These are phyloP conservation scores for Phytophthora ramorum DNA, from an alignment of 352 stramenopile genomes.

Conservation along the genomic window DNA sequence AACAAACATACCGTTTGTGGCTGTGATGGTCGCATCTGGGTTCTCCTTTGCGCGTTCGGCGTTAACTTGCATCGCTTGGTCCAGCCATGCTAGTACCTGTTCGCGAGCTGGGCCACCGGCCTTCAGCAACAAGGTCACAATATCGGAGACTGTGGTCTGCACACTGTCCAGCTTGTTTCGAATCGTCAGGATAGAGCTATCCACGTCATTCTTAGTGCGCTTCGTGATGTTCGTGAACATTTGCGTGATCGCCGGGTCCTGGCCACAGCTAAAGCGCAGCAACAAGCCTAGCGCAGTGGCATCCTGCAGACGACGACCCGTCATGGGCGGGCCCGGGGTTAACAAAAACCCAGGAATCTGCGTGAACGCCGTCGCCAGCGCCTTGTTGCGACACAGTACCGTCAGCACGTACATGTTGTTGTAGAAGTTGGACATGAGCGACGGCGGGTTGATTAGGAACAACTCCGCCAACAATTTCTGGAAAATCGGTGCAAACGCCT, in stretches of 20 bases:
- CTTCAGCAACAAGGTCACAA: slow-evolving; percentile 78
- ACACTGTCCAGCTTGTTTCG: slow-evolving; percentile 77
- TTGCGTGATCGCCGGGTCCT: slow-evolving; percentile 77
- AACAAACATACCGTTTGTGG: slow-evolving; percentile 78
- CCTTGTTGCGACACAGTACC: slow-evolving; percentile 72
- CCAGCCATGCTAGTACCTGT: slow-evolving; percentile 76
- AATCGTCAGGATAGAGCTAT: slow-evolving; percentile 72
- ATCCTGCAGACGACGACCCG: slow-evolving; percentile 76
- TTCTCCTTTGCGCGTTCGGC: slow-evolving; percentile 83
- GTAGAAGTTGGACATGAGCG: slow-evolving; percentile 80
- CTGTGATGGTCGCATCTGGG: slow-evolving; percentile 67
- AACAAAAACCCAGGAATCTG: slow-evolving; percentile 77
- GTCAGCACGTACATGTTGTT: slow-evolving; percentile 75
- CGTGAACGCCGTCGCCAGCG: slow-evolving; percentile 67
- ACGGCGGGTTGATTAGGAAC: slow-evolving; percentile 82
- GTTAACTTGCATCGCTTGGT: slow-evolving; percentile 79
- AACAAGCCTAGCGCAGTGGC: slow-evolving; percentile 80
- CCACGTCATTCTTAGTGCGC: slow-evolving; percentile 78
- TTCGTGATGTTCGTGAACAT: slow-evolving; percentile 90
- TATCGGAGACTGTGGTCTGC: slow-evolving; percentile 61
- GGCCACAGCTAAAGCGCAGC: slow-evolving; percentile 74
- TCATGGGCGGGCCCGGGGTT: slow-evolving; percentile 58
- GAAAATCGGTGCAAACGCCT: slow-evolving; percentile 76
- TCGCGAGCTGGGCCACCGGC: slow-evolving; percentile 61
- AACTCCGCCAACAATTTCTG: slow-evolving; percentile 82